Percentiles rank a stretch among this genome's conserved stretches.
Evolutionary conservation across 1,284 basidiomycete species (phyloP).

Genomic region (Papiliotrema terrestris): DNA sequence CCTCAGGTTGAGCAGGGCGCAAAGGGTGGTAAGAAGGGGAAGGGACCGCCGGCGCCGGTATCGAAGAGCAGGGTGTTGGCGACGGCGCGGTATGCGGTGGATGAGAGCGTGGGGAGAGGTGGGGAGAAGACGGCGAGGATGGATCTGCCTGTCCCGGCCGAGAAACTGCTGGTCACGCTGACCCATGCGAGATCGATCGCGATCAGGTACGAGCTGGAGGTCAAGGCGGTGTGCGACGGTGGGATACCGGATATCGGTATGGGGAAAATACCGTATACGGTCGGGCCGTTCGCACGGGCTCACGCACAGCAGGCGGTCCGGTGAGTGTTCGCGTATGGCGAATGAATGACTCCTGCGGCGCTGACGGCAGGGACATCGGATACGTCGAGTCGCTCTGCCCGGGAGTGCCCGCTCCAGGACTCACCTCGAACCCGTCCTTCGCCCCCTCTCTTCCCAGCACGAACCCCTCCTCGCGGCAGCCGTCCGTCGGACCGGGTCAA

Average conservation of each 20-base stretch:
- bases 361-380: constrained; percentile 3
- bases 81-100: constrained; percentile 54
- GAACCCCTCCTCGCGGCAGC: constrained; percentile 1
- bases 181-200: constrained; percentile 74
- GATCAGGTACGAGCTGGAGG: constrained; percentile 68
- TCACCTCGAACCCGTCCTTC: not conserved
- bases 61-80: constrained; percentile 51
- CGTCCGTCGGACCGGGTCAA: not conserved
- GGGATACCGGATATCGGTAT: constrained; percentile 59
- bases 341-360: not conserved
- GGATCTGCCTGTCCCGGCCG: constrained; percentile 62
- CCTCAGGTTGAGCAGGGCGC: constrained; percentile 24
- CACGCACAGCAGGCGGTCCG: constrained; percentile 38
- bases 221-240: constrained; percentile 67
- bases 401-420: constrained; percentile 2
- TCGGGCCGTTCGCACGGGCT: constrained; percentile 33
- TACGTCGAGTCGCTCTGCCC: constrained; percentile 40
- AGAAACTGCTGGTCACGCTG: constrained; percentile 70
- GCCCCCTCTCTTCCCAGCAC: not conserved
- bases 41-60: constrained; percentile 58
- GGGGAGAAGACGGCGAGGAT: constrained; percentile 67
- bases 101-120: constrained; percentile 66
- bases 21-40: constrained; percentile 49
- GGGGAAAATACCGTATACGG: constrained; percentile 56
- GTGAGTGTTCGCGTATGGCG: constrained; percentile 21